Evolutionary conservation across 768 basidiomycete genomes (phyloP), one percentile per base, ranked within the genome.

Genomic region (Porphyrellus cyaneotinctus): DNA sequence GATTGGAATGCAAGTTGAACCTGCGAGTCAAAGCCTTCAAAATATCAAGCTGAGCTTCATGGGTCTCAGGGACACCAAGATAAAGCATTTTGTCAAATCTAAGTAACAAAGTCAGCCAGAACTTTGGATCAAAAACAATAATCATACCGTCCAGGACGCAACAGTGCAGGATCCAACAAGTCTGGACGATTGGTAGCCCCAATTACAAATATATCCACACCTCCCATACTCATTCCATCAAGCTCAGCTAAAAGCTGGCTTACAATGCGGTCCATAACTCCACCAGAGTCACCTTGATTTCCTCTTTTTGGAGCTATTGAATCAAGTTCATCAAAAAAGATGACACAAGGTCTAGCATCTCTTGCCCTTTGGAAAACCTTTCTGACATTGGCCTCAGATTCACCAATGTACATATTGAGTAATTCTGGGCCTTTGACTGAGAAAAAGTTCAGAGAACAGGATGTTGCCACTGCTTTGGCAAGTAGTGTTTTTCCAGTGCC

Each of bases 21-120:
- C 95, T 97, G 52, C 94, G 74, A 3, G 97, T 98, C 54, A 98
- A 71, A 2, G 97, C 97, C 62, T 86, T 79, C 3, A 98, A 72
- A 67, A 99, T 94, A 60, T 87, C 84, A 28, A 85, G 72, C 62
- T 98, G 97, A 4, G 87, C 88, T 39, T 83, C 77, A 71, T 97
- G 87, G 1, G 85, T 89, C 33, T 88, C 80, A 73, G 87, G 87
- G n/a, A 97, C 84, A 30, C 94, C 92, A 39, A 99, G 79, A 67
- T 98, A 99, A 13, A 99, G 75, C 89, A 97, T 85, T 13, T 91
- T 89, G 68, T 99, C 97, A 72, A 99, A 99, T 54, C 95, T 95
- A 28, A 17, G 1, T 22, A 23, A n/a, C 1, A 31, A 58, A 52
- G 17, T 52, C 1, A 56, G 24, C 8, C 9, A 36, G 8, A 8